A percentile compares a stretch with the other conserved stretches of the same genome.
Conservation (phyloP, 1,139 yeast species). For the Pichia sp. region DNA sequence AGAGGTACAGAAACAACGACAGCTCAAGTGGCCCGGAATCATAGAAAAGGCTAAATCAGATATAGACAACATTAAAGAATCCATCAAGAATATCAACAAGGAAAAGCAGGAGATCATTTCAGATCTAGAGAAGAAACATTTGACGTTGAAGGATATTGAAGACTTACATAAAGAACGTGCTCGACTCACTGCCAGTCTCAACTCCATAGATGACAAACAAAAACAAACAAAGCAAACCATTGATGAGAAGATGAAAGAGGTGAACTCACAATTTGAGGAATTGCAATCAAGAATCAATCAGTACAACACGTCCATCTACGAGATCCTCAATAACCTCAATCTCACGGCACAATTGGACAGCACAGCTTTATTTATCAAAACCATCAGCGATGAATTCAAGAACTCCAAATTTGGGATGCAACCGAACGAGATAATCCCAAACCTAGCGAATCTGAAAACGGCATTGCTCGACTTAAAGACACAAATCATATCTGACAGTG, state of each 20-base stretch:
- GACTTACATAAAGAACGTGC: slow-evolving; percentile 55
- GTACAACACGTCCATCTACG: slow-evolving; percentile 23
- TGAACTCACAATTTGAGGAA: slow-evolving; percentile 25
- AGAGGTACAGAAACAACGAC: slow-evolving; percentile 57
- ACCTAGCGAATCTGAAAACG: slow-evolving; percentile 15
- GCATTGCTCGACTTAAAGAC: slow-evolving; percentile 30
- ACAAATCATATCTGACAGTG: slow-evolving; percentile 25
- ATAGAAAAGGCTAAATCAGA: slow-evolving; percentile 51
- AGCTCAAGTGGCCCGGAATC: slow-evolving; percentile 55
- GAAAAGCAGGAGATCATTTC: slow-evolving; percentile 42
- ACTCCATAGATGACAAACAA: slow-evolving; percentile 40
- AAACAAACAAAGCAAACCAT: slow-evolving; percentile 31
- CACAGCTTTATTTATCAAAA: slow-evolving; percentile 16
- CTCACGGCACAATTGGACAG: slow-evolving; percentile 12
- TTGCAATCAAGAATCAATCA: slow-evolving; percentile 10
- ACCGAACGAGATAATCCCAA: slow-evolving; percentile 30
- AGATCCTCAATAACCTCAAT: slow-evolving; percentile 17
- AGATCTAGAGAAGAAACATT: slow-evolving; percentile 47
- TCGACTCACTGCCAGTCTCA: slow-evolving; percentile 49
- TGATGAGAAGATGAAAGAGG: slow-evolving; percentile 40
- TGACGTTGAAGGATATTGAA: slow-evolving; percentile 57
- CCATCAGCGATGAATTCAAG: slow-evolving; percentile 18
- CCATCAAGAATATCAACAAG: slow-evolving; percentile 35
- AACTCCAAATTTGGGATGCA: slow-evolving; percentile 32
- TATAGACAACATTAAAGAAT: slow-evolving; percentile 39